These are phyloP conservation scores for Lactarius akahatsu DNA, from an alignment of 768 basidiomycete species.

Conservation along the genomic window DNA sequence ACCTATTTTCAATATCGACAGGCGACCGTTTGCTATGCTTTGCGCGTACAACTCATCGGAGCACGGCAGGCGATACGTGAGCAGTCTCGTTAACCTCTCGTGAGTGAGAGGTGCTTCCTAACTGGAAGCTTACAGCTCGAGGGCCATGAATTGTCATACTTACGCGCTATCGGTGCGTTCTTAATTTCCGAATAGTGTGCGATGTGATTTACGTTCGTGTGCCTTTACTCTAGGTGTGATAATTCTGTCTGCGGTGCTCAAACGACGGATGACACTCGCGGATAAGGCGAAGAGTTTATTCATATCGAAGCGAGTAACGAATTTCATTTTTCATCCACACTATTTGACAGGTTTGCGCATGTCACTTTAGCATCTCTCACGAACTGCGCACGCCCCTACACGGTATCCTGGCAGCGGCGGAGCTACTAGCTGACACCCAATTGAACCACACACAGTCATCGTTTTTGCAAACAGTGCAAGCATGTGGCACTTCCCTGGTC, in stretches of 20 bases:
- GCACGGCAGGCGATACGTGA: conserved; percentile 76
- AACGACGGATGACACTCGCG: conserved; percentile 88
- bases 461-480: conserved; percentile 90
- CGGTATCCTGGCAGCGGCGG: conserved; percentile 92
- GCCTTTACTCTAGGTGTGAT: conserved; percentile 61
- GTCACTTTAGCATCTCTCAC: conserved; percentile 69
- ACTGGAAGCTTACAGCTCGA: conserved; percentile 54
- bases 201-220: conserved; percentile 9
- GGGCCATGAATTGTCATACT: conserved; percentile 86
- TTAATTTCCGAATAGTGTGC: neutral
- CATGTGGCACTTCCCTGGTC: conserved; percentile 91
- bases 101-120: conserved; percentile 1
- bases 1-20: conserved; percentile 91
- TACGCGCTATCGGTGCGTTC: conserved; percentile 77
- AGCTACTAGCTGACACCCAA: conserved; percentile 82
- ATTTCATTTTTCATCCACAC: neutral
- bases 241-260: conserved; percentile 88
- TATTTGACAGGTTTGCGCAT: conserved; percentile 1
- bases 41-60: conserved; percentile 89
- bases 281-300: conserved; percentile 93
- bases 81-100: conserved; percentile 30
- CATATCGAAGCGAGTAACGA: conserved; percentile 73
- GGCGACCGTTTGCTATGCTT: conserved; percentile 85
- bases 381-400: conserved; percentile 90
- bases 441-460: conserved; percentile 79